Evolutionary conservation across 345 rosid genomes (phyloP), one percentile per base, ranked within the genome.

Genomic region (Moricandia arvensis): DNA sequence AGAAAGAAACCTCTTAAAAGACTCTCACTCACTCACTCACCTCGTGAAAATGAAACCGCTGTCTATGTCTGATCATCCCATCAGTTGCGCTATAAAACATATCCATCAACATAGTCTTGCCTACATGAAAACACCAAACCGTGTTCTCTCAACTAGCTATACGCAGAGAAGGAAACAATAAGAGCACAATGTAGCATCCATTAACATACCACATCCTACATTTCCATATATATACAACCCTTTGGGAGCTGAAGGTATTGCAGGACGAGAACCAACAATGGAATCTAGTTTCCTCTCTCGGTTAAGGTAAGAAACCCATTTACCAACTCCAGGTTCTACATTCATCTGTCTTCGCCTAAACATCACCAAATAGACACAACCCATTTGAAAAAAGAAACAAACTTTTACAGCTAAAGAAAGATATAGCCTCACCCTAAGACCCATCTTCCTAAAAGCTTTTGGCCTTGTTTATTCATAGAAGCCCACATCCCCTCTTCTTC

Each of bases 21-120:
- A 3, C 67, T 49, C n/a, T n/a, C n/a, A n/a, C n/a, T n/a, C n/a
- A n/a, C 57, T 3, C 45, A 5, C 73, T 27, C 58, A 89, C 98
- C 93, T 90, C 93, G 79, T 93, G 97, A 72, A 93, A 91, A 78
- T 93, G 98, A 75, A 87, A 82, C 71, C 98, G 82, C 71, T 79
- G 82, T 61, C 94, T 65, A 79, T 88, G 96, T 77, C 85, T 88
- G 4, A 87, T 82, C 60, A 90, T 73, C 67, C 91, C 93, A 65
- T 84, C 83, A 53, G 91, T 88, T 30, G 88, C 83, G 18, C 87
- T 80, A 78, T 91, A 91, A 85, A 93, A 93, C 98, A 93, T 90
- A 81, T 91, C 98, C 98, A 93, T 91, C 54, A 93, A 79, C 97
- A 93, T 93, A 38, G 98, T 93, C 91, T 93, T 91, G 59, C 98